phyloP scores from a whole-genome alignment of 768 basidiomycete species.

The Hortiboletus flavorubellus region DNA sequence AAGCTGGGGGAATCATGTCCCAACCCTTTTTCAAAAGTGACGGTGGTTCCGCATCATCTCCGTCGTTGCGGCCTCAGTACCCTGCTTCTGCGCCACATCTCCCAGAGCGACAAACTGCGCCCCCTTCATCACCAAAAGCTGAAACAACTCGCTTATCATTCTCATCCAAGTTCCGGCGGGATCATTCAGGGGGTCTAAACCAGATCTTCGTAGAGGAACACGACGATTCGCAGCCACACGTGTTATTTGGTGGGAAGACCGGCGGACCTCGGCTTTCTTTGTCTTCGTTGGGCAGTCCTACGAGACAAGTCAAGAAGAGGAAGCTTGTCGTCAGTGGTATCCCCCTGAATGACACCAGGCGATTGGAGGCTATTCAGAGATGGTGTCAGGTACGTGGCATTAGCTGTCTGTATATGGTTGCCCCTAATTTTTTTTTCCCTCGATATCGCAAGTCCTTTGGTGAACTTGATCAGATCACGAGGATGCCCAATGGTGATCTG shows the following conservation, averaged over 20 bases:
- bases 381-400: conserved; percentile 68
- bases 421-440: conserved; percentile 7
- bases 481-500: conserved; percentile 77
- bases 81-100: conserved; percentile 40
- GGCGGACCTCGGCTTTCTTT: conserved; percentile 28
- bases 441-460: conserved; percentile 59
- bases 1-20: conserved; percentile 24
- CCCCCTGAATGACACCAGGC: conserved; percentile 52
- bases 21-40: conserved; percentile 34
- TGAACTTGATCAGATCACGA: conserved; percentile 66
- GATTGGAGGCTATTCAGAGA: conserved; percentile 62
- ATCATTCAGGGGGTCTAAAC: conserved; percentile 8
- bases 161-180: conserved; percentile 18
- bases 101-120: conserved; percentile 33
- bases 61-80: conserved; percentile 36
- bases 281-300: conserved; percentile 33
- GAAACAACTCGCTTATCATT: conserved; percentile 35
- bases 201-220: conserved; percentile 29
- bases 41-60: conserved; percentile 25
- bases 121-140: conserved; percentile 30
- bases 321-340: conserved; percentile 72
- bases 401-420: background rate
- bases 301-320: conserved; percentile 51
- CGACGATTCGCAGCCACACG: conserved; percentile 26
- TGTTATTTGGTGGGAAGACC: conserved; percentile 27